Evolutionary conservation across 2,329 filamentous ascomycete species (phyloP).

Genomic region (Monilinia fructigena): DNA sequence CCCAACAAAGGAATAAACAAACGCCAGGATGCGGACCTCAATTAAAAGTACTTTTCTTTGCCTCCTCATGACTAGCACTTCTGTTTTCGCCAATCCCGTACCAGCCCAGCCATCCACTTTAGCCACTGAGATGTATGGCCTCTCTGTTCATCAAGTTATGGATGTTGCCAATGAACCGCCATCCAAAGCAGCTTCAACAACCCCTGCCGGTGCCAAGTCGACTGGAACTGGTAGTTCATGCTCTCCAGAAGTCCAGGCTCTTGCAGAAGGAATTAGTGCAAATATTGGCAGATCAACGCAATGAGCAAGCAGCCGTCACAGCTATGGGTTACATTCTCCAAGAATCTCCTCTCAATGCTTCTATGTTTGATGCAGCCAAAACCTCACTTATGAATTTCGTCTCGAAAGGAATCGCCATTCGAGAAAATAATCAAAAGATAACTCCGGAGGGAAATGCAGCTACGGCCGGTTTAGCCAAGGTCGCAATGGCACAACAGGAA

Average conservation of each 20-base stretch:
- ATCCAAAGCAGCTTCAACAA: not conserved
- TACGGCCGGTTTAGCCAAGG: constrained; percentile 28
- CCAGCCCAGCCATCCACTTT: not conserved
- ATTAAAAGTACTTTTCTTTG: constrained; percentile 2
- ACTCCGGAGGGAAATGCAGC: constrained; percentile 30
- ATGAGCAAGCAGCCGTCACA: constrained; percentile 29
- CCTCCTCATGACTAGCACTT: not conserved
- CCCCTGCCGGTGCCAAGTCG: not conserved
- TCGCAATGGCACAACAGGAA: constrained; percentile 30
- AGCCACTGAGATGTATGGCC: not conserved
- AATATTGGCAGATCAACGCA: constrained; percentile 33
- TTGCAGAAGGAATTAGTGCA: constrained; percentile 30
- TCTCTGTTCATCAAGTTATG: not conserved
- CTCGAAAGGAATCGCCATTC: constrained; percentile 31
- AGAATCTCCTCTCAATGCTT: constrained; percentile 27
- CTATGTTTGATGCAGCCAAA: constrained; percentile 28
- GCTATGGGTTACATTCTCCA: constrained; percentile 27
- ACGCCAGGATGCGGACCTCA: constrained; percentile 10
- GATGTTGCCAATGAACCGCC: not conserved
- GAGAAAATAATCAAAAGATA: constrained; percentile 34
- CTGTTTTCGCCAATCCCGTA: constrained; percentile 6
- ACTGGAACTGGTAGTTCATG: constrained; percentile 22
- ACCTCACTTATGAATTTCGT: constrained; percentile 29
- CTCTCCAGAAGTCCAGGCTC: constrained; percentile 26
- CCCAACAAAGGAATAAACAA: not conserved